Conservation (phyloP, 495 filamentous ascomycete genomes). For the Penicillium crystallinum region DNA sequence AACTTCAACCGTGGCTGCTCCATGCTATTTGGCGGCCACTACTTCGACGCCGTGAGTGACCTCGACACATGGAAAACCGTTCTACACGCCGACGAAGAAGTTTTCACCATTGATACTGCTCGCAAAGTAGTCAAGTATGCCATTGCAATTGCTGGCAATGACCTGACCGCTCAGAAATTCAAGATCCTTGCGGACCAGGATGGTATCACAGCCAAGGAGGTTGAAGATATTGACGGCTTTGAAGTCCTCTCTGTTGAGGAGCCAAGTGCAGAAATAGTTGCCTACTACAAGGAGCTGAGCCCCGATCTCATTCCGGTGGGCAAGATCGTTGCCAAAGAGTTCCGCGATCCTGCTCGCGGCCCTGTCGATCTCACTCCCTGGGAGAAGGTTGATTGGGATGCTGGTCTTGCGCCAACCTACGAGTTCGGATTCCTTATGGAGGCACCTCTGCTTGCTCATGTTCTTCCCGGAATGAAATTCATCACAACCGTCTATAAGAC, state of each 20-base stretch:
- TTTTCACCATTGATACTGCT: slow-evolving; percentile 32
- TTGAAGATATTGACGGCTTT: slow-evolving; percentile 48
- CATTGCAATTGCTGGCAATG: slow-evolving; percentile 35
- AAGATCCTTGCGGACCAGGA: slow-evolving; percentile 15
- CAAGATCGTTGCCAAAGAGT: slow-evolving; percentile 38
- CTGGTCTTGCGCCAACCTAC: slow-evolving; percentile 19
- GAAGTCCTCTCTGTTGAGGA: slow-evolving; percentile 49
- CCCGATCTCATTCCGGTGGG: slow-evolving; percentile 41
- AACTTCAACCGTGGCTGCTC: slow-evolving; percentile 67
- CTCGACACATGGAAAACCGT: slow-evolving; percentile 11
- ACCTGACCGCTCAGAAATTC: slow-evolving; percentile 36
- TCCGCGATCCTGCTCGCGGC: slow-evolving; percentile 33
- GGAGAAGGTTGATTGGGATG: slow-evolving; percentile 29
- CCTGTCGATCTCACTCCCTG: slow-evolving; percentile 40
- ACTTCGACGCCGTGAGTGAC: slow-evolving; percentile 29
- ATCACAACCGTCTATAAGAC: slow-evolving; percentile 56
- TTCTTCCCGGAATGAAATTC: slow-evolving; percentile 75
- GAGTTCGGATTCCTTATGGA: slow-evolving; percentile 65
- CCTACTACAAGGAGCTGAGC: slow-evolving; percentile 40
- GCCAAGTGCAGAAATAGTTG: slow-evolving; percentile 31
- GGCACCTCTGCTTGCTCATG: slow-evolving; percentile 52
- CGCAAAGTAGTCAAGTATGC: slow-evolving; percentile 38
- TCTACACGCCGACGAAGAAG: slow-evolving; percentile 6
- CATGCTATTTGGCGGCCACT: slow-evolving; percentile 52
- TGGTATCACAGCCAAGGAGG: slow-evolving; percentile 27